Percentiles rank a stretch among this genome's conserved stretches.
phyloP scores from a whole-genome alignment of 257 asterid genomes.

The Ehretia macrophylla region DNA sequence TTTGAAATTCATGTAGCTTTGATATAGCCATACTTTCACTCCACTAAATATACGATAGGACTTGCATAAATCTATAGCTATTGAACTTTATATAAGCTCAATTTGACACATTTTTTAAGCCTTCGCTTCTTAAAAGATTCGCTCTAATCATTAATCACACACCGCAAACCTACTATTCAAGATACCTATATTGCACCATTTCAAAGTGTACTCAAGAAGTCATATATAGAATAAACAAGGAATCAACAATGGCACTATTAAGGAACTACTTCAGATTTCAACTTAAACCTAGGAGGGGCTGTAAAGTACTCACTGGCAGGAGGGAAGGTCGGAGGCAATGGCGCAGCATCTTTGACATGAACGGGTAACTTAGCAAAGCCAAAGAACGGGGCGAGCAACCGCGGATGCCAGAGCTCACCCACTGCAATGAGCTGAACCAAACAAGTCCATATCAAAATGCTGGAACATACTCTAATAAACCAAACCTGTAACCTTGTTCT shows the following conservation, averaged over 20 bases:
- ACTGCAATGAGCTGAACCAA: slow-evolving; percentile 82
- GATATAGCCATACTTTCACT: too few species aligned
- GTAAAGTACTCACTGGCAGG: slow-evolving; percentile 58
- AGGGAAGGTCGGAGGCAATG: slow-evolving; percentile 32
- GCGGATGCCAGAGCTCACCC: slow-evolving; percentile 81
- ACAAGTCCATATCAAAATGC: slow-evolving; percentile 90
- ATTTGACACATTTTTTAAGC: too few species aligned
- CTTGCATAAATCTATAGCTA: too few species aligned
- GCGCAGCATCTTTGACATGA: slow-evolving; percentile 39
- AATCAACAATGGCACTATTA: neutral
- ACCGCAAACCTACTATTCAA: too few species aligned
- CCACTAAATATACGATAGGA: too few species aligned
- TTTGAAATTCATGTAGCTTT: too few species aligned
- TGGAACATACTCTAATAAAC: slow-evolving; percentile 86
- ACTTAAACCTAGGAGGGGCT: neutral
- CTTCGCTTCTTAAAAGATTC: too few species aligned
- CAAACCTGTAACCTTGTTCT: slow-evolving; percentile 74
- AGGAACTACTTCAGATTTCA: too few species aligned
- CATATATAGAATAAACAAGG: neutral
- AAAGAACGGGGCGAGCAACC: slow-evolving; percentile 39
- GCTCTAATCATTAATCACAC: too few species aligned
- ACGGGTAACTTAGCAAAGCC: slow-evolving; percentile 37
- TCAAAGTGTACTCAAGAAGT: neutral
- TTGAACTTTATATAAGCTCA: too few species aligned
- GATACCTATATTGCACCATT: neutral